Conservation (phyloP, 148 eudicot species). For the Chenopodium album region DNA sequence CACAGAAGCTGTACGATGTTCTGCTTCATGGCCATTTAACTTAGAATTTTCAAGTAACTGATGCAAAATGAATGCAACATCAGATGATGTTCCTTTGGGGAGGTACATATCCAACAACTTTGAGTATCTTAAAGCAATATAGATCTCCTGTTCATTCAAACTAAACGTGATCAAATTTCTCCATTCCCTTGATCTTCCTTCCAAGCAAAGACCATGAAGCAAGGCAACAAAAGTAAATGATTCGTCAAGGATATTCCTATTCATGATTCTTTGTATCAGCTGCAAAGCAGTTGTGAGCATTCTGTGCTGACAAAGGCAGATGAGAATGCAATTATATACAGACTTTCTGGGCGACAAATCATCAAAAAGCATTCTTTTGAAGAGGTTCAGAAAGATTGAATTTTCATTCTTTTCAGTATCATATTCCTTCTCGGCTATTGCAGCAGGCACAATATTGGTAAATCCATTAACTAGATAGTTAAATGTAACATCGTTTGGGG, state of each 20-base stretch:
- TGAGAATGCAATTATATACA: slow-evolving; percentile 63
- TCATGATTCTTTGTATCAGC: slow-evolving; percentile 50
- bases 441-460: slow-evolving; percentile 33
- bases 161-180: slow-evolving; percentile 44
- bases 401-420: slow-evolving; percentile 28
- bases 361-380: slow-evolving; percentile 51
- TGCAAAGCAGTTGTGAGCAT: slow-evolving; percentile 62
- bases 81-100: slow-evolving; percentile 40
- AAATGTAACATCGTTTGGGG: slow-evolving; percentile 73
- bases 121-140: slow-evolving; percentile 55
- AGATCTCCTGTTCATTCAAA: slow-evolving; percentile 51
- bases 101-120: slow-evolving; percentile 49
- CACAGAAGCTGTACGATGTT: slow-evolving; percentile 30
- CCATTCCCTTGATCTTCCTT: slow-evolving; percentile 76
- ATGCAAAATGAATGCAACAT: slow-evolving; percentile 63
- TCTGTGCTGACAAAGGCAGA: slow-evolving; percentile 68
- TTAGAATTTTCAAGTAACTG: slow-evolving; percentile 45
- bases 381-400: slow-evolving; percentile 44
- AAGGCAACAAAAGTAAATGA: slow-evolving; percentile 63
- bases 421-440: slow-evolving; percentile 19
- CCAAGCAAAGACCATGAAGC: slow-evolving; percentile 71
- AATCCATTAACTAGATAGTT: slow-evolving; percentile 74
- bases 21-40: slow-evolving; percentile 28
- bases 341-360: slow-evolving; percentile 52
- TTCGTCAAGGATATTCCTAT: slow-evolving; percentile 43